Evolutionary conservation across 139 green algal genomes (phyloP).

Genomic region (Axilococcus clingmanii): DNA sequence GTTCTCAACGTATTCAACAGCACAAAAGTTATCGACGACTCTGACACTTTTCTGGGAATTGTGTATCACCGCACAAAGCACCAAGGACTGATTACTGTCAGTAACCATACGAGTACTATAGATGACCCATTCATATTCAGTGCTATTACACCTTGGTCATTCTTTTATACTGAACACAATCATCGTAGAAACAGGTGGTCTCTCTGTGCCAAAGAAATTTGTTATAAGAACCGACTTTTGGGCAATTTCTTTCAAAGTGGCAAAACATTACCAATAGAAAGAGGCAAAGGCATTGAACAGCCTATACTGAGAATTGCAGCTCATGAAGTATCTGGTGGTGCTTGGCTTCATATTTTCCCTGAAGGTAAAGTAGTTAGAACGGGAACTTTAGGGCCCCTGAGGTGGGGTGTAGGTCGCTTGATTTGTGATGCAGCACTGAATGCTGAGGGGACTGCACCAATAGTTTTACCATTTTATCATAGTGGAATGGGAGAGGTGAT

Average conservation of each 20-base stretch:
- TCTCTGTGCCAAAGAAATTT: constrained; percentile 76
- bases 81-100: constrained; percentile 54
- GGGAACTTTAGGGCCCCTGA: constrained; percentile 52
- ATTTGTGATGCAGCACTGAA: constrained; percentile 49
- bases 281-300: constrained; percentile 57
- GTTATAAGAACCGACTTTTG: constrained; percentile 65
- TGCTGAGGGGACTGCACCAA: constrained; percentile 27
- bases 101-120: constrained; percentile 80
- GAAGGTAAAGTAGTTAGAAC: constrained; percentile 65
- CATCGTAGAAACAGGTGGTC: constrained; percentile 60
- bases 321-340: constrained; percentile 28
- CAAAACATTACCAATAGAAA: constrained; percentile 74
- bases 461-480: constrained; percentile 80
- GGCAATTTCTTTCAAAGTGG: constrained; percentile 77
- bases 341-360: constrained; percentile 87
- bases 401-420: constrained; percentile 68
- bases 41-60: constrained; percentile 16
- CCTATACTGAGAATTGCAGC: constrained; percentile 46
- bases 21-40: constrained; percentile 19
- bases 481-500: constrained; percentile 63
- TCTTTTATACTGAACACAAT: constrained; percentile 58
- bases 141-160: constrained; percentile 55
- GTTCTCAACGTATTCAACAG: constrained; percentile 44
- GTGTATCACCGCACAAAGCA: constrained; percentile 17
- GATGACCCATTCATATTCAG: constrained; percentile 73